These are phyloP conservation scores for Cytospora schulzeri DNA, from an alignment of 2,329 filamentous ascomycete genomes.

Conservation along the genomic window DNA sequence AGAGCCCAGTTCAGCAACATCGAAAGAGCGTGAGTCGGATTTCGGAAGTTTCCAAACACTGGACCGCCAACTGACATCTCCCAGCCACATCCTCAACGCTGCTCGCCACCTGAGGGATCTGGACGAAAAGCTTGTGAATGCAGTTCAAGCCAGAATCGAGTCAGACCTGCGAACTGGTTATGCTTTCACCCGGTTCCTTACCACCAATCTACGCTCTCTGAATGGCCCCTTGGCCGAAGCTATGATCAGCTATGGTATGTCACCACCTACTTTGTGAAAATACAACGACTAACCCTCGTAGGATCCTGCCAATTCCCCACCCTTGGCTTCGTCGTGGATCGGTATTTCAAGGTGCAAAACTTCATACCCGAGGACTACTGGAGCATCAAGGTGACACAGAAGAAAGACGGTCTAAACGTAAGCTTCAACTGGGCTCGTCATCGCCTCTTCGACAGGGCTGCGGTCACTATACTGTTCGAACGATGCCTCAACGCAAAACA, in stretches of 20 bases:
- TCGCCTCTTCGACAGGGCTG: conserved; percentile 84
- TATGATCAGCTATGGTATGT: conserved; percentile 78
- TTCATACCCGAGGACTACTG: conserved; percentile 93
- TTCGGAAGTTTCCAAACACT: neutral
- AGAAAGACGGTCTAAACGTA: conserved; percentile 75
- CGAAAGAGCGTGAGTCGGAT: conserved; percentile 72
- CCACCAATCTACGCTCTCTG: conserved; percentile 72
- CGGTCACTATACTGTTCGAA: conserved; percentile 81
- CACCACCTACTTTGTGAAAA: neutral
- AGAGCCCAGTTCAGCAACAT: conserved; percentile 95
- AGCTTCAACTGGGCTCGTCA: conserved; percentile 82
- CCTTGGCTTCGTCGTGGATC: conserved; percentile 93
- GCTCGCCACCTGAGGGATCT: conserved; percentile 75
- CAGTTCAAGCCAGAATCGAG: conserved; percentile 86
- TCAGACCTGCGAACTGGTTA: conserved; percentile 90
- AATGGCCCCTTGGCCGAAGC: conserved; percentile 66
- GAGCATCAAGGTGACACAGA: conserved; percentile 83
- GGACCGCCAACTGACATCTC: conserved; percentile 21
- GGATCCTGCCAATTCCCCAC: conserved; percentile 96
- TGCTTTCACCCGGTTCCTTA: conserved; percentile 88
- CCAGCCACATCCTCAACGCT: conserved; percentile 81
- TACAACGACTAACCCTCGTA: conserved; percentile 36
- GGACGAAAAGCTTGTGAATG: conserved; percentile 84
- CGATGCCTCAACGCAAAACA: conserved; percentile 74
- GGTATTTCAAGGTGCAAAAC: conserved; percentile 90